Conservation (phyloP, 2,329 filamentous ascomycete species). For the Colletotrichum eremochloae region DNA sequence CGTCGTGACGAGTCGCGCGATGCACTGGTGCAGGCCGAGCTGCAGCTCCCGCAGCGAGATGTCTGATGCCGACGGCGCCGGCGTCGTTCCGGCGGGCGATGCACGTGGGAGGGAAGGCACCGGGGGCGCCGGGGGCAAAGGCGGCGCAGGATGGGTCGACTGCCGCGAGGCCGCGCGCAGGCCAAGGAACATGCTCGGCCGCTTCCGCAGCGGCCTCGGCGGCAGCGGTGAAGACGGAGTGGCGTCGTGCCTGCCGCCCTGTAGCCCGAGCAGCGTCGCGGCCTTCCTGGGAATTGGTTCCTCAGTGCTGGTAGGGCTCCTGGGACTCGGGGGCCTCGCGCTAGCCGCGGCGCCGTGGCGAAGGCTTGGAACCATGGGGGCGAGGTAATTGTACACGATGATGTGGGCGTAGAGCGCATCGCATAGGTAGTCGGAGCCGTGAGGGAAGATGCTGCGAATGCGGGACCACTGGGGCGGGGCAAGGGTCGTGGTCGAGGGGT, state of each 20-base stretch:
- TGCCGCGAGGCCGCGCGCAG: slow-evolving; percentile 34
- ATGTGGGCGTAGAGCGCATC: slow-evolving; percentile 72
- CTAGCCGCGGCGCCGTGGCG: neutral
- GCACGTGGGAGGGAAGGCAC: neutral
- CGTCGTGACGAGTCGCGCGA: slow-evolving; percentile 64
- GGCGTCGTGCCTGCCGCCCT: slow-evolving; percentile 42
- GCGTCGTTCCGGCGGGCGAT: neutral
- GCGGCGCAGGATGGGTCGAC: slow-evolving; percentile 4
- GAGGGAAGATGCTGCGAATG: slow-evolving; percentile 66
- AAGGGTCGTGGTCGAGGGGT: slow-evolving; percentile 28
- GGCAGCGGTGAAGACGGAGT: slow-evolving; percentile 41
- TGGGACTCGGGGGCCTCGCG: slow-evolving; percentile 25
- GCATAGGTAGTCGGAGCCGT: slow-evolving; percentile 67
- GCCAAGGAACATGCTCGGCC: slow-evolving; percentile 35
- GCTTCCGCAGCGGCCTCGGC: slow-evolving; percentile 44
- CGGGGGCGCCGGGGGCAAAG: slow-evolving; percentile 36
- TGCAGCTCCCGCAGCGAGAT: slow-evolving; percentile 60
- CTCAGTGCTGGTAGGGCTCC: slow-evolving; percentile 40
- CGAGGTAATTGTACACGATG: slow-evolving; percentile 70
- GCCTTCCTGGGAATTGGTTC: slow-evolving; percentile 64
- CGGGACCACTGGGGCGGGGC: slow-evolving; percentile 55
- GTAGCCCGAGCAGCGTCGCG: slow-evolving; percentile 64
- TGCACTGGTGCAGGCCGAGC: slow-evolving; percentile 63
- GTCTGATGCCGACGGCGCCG: slow-evolving; percentile 44
- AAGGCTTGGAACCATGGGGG: slow-evolving; percentile 45